These are phyloP conservation scores for Starmera caribaea DNA, from an alignment of 805 yeast species.

Conservation along the genomic window DNA sequence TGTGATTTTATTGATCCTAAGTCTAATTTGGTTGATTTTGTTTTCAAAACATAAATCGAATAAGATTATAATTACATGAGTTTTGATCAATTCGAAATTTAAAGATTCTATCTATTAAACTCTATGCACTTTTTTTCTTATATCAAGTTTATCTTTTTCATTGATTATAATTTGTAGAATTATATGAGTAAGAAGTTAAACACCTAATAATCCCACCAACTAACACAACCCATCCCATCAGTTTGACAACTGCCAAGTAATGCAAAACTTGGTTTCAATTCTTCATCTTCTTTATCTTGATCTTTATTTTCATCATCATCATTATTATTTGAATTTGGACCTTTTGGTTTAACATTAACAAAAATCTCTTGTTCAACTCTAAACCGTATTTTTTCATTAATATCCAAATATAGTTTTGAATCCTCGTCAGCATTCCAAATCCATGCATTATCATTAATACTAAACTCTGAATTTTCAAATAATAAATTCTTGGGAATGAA, in stretches of 20 bases:
- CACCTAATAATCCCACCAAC: slow-evolving; percentile 86
- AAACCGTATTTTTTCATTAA: slow-evolving; percentile 85
- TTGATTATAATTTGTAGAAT: too few species aligned
- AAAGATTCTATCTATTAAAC: neutral
- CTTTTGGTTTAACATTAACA: slow-evolving; percentile 71
- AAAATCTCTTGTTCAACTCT: slow-evolving; percentile 86
- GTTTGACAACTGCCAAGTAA: slow-evolving; percentile 85
- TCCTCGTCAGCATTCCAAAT: slow-evolving; percentile 76
- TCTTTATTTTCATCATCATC: slow-evolving; percentile 16
- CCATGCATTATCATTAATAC: slow-evolving; percentile 85
- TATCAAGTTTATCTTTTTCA: too few species aligned
- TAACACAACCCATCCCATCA: slow-evolving; percentile 92
- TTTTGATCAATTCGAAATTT: too few species aligned
- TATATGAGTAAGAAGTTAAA: too few species aligned
- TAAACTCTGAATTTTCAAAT: slow-evolving; percentile 66
- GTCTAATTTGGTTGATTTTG: too few species aligned
- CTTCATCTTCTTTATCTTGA: slow-evolving; percentile 22
- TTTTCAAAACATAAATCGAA: too few species aligned
- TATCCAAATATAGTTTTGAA: slow-evolving; percentile 71
- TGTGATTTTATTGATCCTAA: too few species aligned
- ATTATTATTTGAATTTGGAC: slow-evolving; percentile 32
- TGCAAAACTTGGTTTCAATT: slow-evolving; percentile 66
- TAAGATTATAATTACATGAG: too few species aligned
- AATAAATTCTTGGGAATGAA: slow-evolving; percentile 77
- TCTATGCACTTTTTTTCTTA: too few species aligned